Base-by-base conservation (phyloP, 495 filamentous ascomycete species). In the Penicillium subrubescens region DNA sequence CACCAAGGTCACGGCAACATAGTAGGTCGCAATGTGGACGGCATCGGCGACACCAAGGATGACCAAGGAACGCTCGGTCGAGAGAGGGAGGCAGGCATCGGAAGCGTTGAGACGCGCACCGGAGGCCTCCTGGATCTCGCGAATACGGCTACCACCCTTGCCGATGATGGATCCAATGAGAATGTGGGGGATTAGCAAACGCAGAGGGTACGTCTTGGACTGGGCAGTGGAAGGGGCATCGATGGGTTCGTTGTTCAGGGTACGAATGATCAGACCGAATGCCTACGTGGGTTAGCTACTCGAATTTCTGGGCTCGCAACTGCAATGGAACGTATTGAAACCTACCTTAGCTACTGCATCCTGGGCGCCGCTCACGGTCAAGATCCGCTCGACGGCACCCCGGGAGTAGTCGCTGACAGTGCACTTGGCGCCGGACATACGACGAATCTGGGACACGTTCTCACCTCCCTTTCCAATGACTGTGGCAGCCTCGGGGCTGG, bases 161-260 rank as follows among this genome's bases (percentile, higher is more conserved):
- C 95, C 95, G 77, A 99, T 99, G 80, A 99, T 97, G 17, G 96
- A 97, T 43, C 95, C 95, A 70, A 99, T 98, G 60, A 99, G 86
- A 66, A 98, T 94, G 73, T 98, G 95, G 23, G 95, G 95, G 66
- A 99, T 91, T 59, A 99, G 88, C 54, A 99, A 89, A 63, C 95
- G 93, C 61, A 99, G 87, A 64, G 95, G 94, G 67, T 99, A 99
- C 11, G 94, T 97, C 86, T 97, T 97, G 43, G 95, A 98, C 68
- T 95, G 90, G 57, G 92, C 84, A 71, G 87, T 96, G 39, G 95
- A 99, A 63, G 94, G 80, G 69, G 90, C 82, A 62, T 91, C 88
- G 68, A 98, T 84, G 44, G 91, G 89, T 79, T 99, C 95, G 75
- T 97, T 96, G 83, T 98, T 99, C 62, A 99, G 83, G 35, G 95